These are phyloP conservation scores for Penicillium samsonianum DNA, from an alignment of 495 filamentous ascomycete genomes.

Conservation along the genomic window DNA sequence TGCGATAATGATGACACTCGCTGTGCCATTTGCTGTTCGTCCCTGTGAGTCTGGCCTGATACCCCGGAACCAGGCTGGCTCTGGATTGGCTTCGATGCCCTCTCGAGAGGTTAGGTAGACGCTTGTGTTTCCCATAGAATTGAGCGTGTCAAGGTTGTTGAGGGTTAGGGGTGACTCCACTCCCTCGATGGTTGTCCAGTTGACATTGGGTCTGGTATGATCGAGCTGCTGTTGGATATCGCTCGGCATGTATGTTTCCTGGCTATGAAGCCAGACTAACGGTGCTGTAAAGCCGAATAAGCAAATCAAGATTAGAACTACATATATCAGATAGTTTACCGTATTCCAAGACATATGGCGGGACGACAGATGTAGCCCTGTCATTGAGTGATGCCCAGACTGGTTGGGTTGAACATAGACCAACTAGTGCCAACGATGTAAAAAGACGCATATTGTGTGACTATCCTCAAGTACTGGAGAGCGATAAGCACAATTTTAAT, in stretches of 20 bases:
- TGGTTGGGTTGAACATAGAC: conserved; percentile 9
- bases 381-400: neutral
- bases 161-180: conserved; percentile 52
- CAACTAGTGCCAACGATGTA: conserved; percentile 11
- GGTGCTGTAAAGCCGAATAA: neutral
- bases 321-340: conserved; percentile 12
- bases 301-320: neutral
- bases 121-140: conserved; percentile 46
- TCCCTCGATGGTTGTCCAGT: conserved; percentile 48
- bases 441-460: conserved; percentile 16
- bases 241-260: conserved; percentile 59
- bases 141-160: conserved; percentile 57
- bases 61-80: conserved; percentile 56
- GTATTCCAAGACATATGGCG: conserved; percentile 34
- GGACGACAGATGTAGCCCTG: conserved; percentile 18
- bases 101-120: conserved; percentile 62
- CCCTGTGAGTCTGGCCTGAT: conserved; percentile 50
- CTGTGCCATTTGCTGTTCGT: conserved; percentile 47
- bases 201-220: conserved; percentile 55
- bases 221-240: conserved; percentile 57
- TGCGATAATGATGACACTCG: conserved; percentile 54
- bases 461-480: neutral
- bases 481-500: neutral
- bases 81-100: conserved; percentile 51
- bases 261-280: conserved; percentile 52